These are phyloP conservation scores for Pleodorina starrii DNA, from an alignment of 139 green algal species.

Conservation along the genomic window DNA sequence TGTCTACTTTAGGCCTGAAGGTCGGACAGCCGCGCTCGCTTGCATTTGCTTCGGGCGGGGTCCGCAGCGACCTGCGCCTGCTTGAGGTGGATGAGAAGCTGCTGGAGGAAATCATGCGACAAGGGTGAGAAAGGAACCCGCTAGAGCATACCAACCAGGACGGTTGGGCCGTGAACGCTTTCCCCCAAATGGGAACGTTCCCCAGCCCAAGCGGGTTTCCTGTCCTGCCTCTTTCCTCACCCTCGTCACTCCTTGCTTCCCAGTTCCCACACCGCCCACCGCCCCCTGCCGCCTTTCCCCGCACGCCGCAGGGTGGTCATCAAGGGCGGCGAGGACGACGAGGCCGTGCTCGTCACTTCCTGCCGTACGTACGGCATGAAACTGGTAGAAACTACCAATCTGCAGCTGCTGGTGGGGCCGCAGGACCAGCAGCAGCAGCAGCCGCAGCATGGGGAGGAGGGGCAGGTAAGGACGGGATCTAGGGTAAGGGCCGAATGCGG, in stretches of 20 bases:
- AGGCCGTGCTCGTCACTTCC: conserved; percentile 68
- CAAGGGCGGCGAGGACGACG: conserved; percentile 58
- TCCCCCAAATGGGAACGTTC: neutral
- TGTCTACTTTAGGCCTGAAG: neutral
- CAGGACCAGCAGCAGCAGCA: neutral
- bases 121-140: conserved; percentile 42
- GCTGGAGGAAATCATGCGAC: conserved; percentile 42
- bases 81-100: conserved; percentile 59
- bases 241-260: neutral
- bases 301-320: conserved; percentile 58
- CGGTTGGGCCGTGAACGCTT: neutral
- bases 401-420: conserved; percentile 62
- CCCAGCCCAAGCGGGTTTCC: neutral
- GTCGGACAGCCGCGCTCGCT: neutral
- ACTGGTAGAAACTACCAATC: conserved; percentile 73
- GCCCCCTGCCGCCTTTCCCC: neutral
- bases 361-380: conserved; percentile 66
- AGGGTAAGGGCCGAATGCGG: neutral
- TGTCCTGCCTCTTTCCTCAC: neutral
- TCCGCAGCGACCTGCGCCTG: conserved; percentile 46
- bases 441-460: neutral
- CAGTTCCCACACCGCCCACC: neutral
- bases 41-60: neutral
- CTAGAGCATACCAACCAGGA: neutral
- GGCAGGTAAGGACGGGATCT: neutral